A percentile compares a stretch with the other conserved stretches of the same genome.
These are phyloP conservation scores for Aspergillus sergii DNA, from an alignment of 2,329 filamentous ascomycete genomes.

Conservation along the genomic window DNA sequence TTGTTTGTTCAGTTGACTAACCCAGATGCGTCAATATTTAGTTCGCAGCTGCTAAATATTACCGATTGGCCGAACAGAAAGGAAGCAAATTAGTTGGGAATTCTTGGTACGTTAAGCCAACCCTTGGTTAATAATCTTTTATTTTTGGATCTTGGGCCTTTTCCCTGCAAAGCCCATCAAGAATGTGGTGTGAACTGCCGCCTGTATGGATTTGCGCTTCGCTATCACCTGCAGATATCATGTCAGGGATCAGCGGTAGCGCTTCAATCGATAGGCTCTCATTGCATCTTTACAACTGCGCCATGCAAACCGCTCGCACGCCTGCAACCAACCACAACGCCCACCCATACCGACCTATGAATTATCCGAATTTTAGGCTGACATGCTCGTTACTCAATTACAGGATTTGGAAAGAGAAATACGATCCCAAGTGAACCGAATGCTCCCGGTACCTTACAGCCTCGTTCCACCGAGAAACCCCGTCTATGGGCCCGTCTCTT, in stretches of 20 bases:
- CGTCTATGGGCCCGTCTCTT: neutral
- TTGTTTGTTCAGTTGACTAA: constrained; percentile 14
- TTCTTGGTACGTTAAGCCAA: constrained; percentile 72
- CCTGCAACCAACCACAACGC: constrained; percentile 22
- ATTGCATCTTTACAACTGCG: constrained; percentile 16
- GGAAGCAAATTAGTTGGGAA: constrained; percentile 92
- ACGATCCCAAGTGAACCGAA: constrained; percentile 57
- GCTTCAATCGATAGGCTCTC: constrained; percentile 26
- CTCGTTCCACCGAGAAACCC: neutral
- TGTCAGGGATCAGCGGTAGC: constrained; percentile 15
- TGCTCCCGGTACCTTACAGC: neutral
- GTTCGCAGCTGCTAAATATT: constrained; percentile 76
- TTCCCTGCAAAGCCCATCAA: neutral
- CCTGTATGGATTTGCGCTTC: constrained; percentile 8
- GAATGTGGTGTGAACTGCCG: constrained; percentile 7
- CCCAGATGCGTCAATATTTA: constrained; percentile 19
- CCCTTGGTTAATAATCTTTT: constrained; percentile 12
- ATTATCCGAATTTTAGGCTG: constrained; percentile 21
- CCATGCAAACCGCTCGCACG: constrained; percentile 18
- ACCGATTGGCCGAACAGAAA: constrained; percentile 84
- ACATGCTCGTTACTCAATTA: constrained; percentile 14
- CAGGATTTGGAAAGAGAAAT: constrained; percentile 99
- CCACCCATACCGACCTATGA: constrained; percentile 7
- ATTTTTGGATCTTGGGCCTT: constrained; percentile 1
- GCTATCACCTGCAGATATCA: constrained; percentile 18